phyloP scores from a whole-genome alignment of 148 eudicot species.

The Heliosperma pusillum region DNA sequence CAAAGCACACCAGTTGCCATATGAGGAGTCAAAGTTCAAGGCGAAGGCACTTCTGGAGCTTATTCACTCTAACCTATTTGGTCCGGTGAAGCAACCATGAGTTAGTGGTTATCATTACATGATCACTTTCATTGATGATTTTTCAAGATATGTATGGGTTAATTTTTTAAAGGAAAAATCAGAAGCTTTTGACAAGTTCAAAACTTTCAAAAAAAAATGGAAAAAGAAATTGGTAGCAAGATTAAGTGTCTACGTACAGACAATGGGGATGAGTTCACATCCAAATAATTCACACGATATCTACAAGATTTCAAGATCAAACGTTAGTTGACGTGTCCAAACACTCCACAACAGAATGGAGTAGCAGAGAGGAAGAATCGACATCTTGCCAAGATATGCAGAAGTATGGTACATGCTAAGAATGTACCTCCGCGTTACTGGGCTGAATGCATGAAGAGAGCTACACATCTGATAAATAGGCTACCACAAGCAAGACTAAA shows the following conservation, averaged over 20 bases:
- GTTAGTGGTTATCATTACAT: slow-evolving; percentile 11
- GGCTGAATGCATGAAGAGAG: slow-evolving; percentile 24
- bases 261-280: slow-evolving; percentile 9
- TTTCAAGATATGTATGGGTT: slow-evolving; percentile 19
- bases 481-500: slow-evolving; percentile 8
- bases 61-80: slow-evolving; percentile 18
- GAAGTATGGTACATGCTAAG: slow-evolving; percentile 16
- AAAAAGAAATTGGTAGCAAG: background rate
- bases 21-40: slow-evolving; percentile 17
- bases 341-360: slow-evolving; percentile 16
- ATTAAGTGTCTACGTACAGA: slow-evolving; percentile 3
- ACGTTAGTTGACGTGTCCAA: background rate
- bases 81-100: slow-evolving; percentile 6
- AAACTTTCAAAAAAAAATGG: slow-evolving; percentile 1
- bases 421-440: too few relatives aligned
- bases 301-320: background rate
- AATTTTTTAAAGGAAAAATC: slow-evolving; percentile 17
- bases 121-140: slow-evolving; percentile 19
- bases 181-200: slow-evolving; percentile 11
- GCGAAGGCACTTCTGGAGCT: slow-evolving; percentile 10
- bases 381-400: background rate
- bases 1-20: slow-evolving; percentile 1
- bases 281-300: background rate
- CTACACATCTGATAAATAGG: slow-evolving; percentile 18
- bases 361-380: slow-evolving; percentile 21